Conservation (phyloP, 495 filamentous ascomycete species). For the Penicillium silybi region DNA sequence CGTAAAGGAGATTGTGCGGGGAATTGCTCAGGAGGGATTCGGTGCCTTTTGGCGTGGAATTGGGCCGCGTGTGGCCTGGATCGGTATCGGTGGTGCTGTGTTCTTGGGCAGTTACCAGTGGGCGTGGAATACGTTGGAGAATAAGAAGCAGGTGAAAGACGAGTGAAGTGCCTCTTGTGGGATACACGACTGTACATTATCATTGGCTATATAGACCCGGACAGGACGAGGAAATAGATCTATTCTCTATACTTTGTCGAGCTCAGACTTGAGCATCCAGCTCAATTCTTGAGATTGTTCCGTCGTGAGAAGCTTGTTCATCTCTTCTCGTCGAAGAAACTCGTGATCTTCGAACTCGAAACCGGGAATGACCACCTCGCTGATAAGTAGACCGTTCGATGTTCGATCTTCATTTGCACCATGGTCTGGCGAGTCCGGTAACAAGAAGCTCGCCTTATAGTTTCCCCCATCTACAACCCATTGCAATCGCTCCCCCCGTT, state of each 20-base stretch:
- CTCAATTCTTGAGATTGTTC: conserved; percentile 45
- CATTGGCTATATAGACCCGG: background rate
- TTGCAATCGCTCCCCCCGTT: conserved; percentile 55
- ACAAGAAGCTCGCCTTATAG: conserved; percentile 59
- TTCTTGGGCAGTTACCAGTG: conserved; percentile 96
- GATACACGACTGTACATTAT: conserved; percentile 1
- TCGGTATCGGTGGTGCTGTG: conserved; percentile 86
- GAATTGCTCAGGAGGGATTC: conserved; percentile 67
- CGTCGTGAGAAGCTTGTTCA: conserved; percentile 44
- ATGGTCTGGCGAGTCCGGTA: conserved; percentile 35
- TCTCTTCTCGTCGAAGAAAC: conserved; percentile 44
- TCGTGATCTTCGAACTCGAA: conserved; percentile 64
- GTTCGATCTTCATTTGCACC: conserved; percentile 26
- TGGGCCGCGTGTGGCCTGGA: conserved; percentile 88
- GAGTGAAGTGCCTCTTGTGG: background rate
- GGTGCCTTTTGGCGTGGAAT: conserved; percentile 84
- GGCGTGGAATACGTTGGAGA: conserved; percentile 69
- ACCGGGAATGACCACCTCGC: conserved; percentile 62
- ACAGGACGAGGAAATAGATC: background rate
- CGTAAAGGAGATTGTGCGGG: conserved; percentile 54
- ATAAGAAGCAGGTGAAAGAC: conserved; percentile 20
- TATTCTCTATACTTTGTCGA: background rate
- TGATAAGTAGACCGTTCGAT: conserved; percentile 55
- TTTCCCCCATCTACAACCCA: conserved; percentile 67
- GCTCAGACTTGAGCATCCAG: conserved; percentile 38